Evolutionary conservation across 495 filamentous ascomycete species (phyloP).

Genomic region (Daldinia caldariorum): DNA sequence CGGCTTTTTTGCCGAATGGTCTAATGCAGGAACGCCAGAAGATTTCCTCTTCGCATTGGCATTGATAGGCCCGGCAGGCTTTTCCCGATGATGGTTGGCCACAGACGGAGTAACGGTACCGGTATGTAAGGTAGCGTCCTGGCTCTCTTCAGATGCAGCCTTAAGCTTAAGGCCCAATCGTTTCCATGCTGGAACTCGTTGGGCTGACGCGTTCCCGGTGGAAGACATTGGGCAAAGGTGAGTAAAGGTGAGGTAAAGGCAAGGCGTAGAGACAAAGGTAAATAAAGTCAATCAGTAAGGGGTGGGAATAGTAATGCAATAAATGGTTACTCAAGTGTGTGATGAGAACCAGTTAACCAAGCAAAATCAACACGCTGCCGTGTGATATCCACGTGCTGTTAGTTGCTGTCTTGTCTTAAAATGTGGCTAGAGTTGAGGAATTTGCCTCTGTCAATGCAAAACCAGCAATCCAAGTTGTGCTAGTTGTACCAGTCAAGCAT

Average conservation of each 20-base stretch:
- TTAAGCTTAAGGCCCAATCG: conserved; percentile 80
- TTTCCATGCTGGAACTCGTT: conserved; percentile 78
- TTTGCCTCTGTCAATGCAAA: conserved; percentile 27
- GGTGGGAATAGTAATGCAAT: conserved; percentile 25
- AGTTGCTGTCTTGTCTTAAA: conserved; percentile 27
- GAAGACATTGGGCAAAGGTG: conserved; percentile 38
- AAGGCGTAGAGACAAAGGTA: conserved; percentile 40
- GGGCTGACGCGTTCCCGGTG: conserved; percentile 46
- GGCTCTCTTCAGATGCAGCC: conserved; percentile 56
- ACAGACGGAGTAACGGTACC: conserved; percentile 38
- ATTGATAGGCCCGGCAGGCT: conserved; percentile 35
- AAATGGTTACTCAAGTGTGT: conserved; percentile 17
- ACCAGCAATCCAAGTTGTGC: conserved; percentile 5
- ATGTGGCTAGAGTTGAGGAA: conserved; percentile 28
- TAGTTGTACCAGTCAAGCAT: conserved; percentile 14
- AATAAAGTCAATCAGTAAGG: conserved; percentile 34
- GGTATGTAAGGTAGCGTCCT: conserved; percentile 44
- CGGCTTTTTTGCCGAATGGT: conserved; percentile 47
- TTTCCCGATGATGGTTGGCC: conserved; percentile 46
- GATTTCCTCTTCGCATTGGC: conserved; percentile 48
- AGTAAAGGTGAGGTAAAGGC: conserved; percentile 37
- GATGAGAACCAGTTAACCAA: conserved; percentile 1
- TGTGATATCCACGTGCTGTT: conserved; percentile 34
- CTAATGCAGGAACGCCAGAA: conserved; percentile 49
- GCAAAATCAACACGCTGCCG: conserved; percentile 29